Conservation (phyloP, 2,329 filamentous ascomycete genomes). For the Tolypocladium nubicola region DNA sequence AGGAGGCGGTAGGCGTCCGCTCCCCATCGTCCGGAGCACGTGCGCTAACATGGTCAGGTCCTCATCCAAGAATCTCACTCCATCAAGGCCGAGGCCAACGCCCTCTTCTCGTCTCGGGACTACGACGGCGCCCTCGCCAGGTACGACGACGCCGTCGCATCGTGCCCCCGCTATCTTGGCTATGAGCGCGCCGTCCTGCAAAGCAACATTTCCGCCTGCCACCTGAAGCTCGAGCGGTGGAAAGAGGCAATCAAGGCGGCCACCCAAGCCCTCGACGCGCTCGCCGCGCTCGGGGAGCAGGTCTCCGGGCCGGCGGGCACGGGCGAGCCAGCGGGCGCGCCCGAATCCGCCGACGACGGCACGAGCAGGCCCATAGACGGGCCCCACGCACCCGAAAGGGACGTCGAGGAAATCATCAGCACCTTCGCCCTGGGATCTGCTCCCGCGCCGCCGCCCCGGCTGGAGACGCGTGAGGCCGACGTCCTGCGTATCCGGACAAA, state of each 20-base stretch:
- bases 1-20: constrained; percentile 36
- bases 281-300: constrained; percentile 49
- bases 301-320: constrained; percentile 15
- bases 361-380: constrained; percentile 11
- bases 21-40: not conserved
- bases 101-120: constrained; percentile 60
- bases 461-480: constrained; percentile 36
- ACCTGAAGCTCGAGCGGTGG: constrained; percentile 78
- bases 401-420: constrained; percentile 47
- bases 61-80: constrained; percentile 62
- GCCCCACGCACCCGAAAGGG: constrained; percentile 30
- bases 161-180: constrained; percentile 75
- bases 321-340: constrained; percentile 28
- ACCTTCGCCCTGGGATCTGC: constrained; percentile 43
- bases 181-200: constrained; percentile 81
- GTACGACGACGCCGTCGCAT: constrained; percentile 70
- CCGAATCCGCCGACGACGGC: constrained; percentile 23
- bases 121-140: constrained; percentile 70
- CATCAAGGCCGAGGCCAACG: constrained; percentile 68
- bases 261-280: constrained; percentile 57
- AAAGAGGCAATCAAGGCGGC: constrained; percentile 70
- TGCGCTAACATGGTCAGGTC: constrained; percentile 27
- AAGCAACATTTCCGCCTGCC: constrained; percentile 82
- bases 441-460: constrained; percentile 17
- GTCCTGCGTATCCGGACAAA: constrained; percentile 72